phyloP scores from a whole-genome alignment of 2,329 filamentous ascomycete genomes.

The Beauveria bassiana region DNA sequence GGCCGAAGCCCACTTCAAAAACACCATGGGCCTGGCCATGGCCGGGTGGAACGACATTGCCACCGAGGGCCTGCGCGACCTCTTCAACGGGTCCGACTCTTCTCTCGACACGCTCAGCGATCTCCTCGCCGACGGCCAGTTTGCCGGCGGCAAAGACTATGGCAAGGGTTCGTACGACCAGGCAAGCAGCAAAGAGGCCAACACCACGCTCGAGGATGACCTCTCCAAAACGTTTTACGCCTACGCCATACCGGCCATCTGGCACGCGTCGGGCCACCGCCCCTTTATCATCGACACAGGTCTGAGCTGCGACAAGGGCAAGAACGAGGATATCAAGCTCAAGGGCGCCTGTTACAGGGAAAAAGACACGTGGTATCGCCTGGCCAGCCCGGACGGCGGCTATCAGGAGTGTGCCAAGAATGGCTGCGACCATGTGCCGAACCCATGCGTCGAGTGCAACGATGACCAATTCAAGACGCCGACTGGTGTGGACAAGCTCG shows the following conservation, averaged over 20 bases:
- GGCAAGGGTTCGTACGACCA: not conserved
- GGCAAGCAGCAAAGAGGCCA: not conserved
- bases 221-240: slow-evolving; percentile 22
- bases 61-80: not conserved
- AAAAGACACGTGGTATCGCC: not conserved
- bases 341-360: slow-evolving; percentile 21
- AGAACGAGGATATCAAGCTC: slow-evolving; percentile 8
- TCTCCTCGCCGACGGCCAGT: slow-evolving; percentile 22
- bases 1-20: not conserved
- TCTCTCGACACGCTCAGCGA: slow-evolving; percentile 18
- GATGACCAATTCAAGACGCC: not conserved
- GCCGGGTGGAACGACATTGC: not conserved
- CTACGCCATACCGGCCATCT: slow-evolving; percentile 24
- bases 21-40: not conserved
- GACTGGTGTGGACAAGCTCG: not conserved
- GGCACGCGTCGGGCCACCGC: slow-evolving; percentile 19
- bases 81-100: slow-evolving; percentile 20
- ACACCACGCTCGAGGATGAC: slow-evolving; percentile 7
- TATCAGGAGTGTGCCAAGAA: not conserved
- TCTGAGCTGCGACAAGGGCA: slow-evolving; percentile 17
- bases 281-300: slow-evolving; percentile 22
- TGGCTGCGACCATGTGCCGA: not conserved
- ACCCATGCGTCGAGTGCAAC: not conserved
- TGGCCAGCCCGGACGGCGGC: not conserved
- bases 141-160: slow-evolving; percentile 16